Conservation (phyloP, 2,329 filamentous ascomycete genomes). For the Balansia obtecta region DNA sequence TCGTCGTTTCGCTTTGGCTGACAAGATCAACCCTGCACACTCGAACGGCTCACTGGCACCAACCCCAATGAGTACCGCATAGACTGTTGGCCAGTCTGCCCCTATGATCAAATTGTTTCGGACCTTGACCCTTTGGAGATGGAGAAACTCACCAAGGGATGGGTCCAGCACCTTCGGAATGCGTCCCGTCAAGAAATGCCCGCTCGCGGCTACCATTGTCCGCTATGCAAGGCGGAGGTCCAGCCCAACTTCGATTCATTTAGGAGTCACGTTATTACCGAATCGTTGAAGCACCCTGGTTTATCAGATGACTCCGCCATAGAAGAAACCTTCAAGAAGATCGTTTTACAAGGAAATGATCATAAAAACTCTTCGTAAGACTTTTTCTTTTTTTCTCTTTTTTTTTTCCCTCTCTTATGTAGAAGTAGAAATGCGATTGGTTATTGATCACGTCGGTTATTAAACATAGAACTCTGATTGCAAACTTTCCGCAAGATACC, state of each 20-base stretch:
- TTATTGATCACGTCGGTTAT: background rate
- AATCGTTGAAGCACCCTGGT: conserved; percentile 10
- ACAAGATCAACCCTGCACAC: background rate
- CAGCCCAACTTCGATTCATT: conserved; percentile 15
- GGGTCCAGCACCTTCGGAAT: conserved; percentile 14
- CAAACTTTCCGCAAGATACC: background rate
- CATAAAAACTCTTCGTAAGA: background rate
- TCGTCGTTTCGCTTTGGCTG: background rate
- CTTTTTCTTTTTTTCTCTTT: too few relatives aligned
- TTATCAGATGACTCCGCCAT: conserved; percentile 15
- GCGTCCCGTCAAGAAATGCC: conserved; percentile 11
- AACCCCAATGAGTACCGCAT: too few relatives aligned
- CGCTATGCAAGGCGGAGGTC: conserved; percentile 14
- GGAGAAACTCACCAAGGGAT: conserved; percentile 10
- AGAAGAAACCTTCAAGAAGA: conserved; percentile 13
- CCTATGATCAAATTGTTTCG: background rate
- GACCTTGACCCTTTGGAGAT: conserved; percentile 2
- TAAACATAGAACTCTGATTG: background rate
- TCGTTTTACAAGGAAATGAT: conserved; percentile 8
- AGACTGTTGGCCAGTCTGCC: background rate
- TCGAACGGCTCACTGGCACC: background rate
- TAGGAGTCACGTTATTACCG: conserved; percentile 12
- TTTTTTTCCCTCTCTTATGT: background rate
- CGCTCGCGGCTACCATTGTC: conserved; percentile 10
- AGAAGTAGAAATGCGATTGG: background rate